Percentiles rank a stretch among this genome's conserved stretches.
These are phyloP conservation scores for Podospora tetraspora DNA, from an alignment of 495 filamentous ascomycete species.

Conservation along the genomic window DNA sequence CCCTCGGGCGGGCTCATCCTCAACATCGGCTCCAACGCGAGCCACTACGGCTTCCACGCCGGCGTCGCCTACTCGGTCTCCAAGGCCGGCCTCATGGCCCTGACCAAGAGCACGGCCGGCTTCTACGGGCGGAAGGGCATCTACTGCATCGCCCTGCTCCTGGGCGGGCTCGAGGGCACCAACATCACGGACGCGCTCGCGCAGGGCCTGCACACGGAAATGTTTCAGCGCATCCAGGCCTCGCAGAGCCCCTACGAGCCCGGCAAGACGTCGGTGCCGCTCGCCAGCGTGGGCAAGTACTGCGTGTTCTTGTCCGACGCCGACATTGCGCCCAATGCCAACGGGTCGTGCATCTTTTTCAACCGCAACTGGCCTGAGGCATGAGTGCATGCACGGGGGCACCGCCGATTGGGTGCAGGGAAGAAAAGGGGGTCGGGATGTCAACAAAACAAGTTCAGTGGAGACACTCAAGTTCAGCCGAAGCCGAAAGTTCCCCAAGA, in stretches of 20 bases:
- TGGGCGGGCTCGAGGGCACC: conserved; percentile 54
- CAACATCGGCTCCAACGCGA: conserved; percentile 44
- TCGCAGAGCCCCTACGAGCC: conserved; percentile 20
- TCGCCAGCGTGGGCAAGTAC: conserved; percentile 38
- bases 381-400: conserved; percentile 10
- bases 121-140: conserved; percentile 55
- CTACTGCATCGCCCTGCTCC: conserved; percentile 49
- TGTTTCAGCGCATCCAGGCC: conserved; percentile 29
- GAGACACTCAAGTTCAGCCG: neutral
- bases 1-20: conserved; percentile 37
- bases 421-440: neutral
- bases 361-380: conserved; percentile 38
- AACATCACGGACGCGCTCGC: conserved; percentile 48
- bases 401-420: neutral
- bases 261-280: conserved; percentile 20
- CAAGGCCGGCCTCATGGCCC: conserved; percentile 51
- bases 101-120: conserved; percentile 59
- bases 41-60: conserved; percentile 26
- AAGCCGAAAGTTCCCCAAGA: neutral
- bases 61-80: conserved; percentile 53
- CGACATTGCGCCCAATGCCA: conserved; percentile 32
- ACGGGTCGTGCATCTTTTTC: conserved; percentile 36
- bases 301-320: conserved; percentile 37
- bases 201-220: conserved; percentile 42
- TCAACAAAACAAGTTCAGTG: neutral